A percentile compares a stretch with the other conserved stretches of the same genome.
Evolutionary conservation across 768 basidiomycete species (phyloP).

Genomic region (Suillus lakei): DNA sequence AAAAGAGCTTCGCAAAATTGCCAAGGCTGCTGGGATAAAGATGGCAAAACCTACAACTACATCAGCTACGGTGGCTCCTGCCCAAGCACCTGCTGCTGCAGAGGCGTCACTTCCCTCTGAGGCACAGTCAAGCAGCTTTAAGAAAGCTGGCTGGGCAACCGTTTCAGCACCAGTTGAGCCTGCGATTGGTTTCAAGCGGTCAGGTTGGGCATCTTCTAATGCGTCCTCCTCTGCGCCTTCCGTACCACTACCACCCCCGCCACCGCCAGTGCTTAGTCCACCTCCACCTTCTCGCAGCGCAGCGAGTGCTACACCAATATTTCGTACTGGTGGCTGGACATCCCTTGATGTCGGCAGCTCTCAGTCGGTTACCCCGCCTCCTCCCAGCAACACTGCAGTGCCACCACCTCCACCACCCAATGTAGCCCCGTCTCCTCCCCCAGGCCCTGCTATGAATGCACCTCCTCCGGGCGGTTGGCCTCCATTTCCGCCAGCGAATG

Average conservation of each 20-base stretch:
- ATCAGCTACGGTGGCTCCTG: conserved; percentile 24
- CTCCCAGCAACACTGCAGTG: conserved; percentile 10
- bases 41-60: conserved; percentile 45
- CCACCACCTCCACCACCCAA: conserved; percentile 24
- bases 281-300: conserved; percentile 20
- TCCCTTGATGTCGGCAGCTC: conserved; percentile 58
- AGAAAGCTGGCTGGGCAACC: conserved; percentile 57
- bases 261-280: conserved; percentile 11
- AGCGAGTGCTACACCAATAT: conserved; percentile 44
- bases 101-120: conserved; percentile 22
- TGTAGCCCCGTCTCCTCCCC: conserved; percentile 21
- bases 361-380: conserved; percentile 26
- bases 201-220: conserved; percentile 20
- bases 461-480: conserved; percentile 15
- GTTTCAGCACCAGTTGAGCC: conserved; percentile 21
- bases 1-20: conserved; percentile 83
- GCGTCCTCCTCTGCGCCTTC: conserved; percentile 31
- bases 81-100: conserved; percentile 22
- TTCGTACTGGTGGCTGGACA: conserved; percentile 70
- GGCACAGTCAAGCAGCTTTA: conserved; percentile 34
- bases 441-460: conserved; percentile 22
- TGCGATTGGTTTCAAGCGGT: conserved; percentile 17
- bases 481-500: conserved; percentile 6
- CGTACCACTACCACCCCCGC: conserved; percentile 20
- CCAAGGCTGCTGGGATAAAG: conserved; percentile 80